These are phyloP conservation scores for Hortaea werneckii DNA, from an alignment of 2,329 filamentous ascomycete species.

Conservation along the genomic window DNA sequence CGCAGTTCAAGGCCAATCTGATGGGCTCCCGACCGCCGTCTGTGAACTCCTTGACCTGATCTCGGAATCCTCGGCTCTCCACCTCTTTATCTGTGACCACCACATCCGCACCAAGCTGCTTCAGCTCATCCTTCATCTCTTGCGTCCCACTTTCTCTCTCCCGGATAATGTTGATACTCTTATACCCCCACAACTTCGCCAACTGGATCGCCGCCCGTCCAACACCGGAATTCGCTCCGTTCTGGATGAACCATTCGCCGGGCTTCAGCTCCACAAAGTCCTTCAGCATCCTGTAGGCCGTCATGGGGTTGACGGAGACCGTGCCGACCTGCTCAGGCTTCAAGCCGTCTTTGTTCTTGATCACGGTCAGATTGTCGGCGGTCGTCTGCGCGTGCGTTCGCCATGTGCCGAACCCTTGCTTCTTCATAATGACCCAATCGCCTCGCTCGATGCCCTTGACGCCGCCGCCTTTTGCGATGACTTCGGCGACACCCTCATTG, in stretches of 20 bases:
- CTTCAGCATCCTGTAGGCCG: slow-evolving; percentile 84
- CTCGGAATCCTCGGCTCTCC: slow-evolving; percentile 52
- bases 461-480: slow-evolving; percentile 57
- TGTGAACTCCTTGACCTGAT: slow-evolving; percentile 55
- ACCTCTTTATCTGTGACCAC: slow-evolving; percentile 54
- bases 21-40: slow-evolving; percentile 61
- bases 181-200: slow-evolving; percentile 72
- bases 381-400: slow-evolving; percentile 71
- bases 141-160: slow-evolving; percentile 61
- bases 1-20: slow-evolving; percentile 79
- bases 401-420: slow-evolving; percentile 84
- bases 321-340: slow-evolving; percentile 73
- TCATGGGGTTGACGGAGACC: slow-evolving; percentile 85
- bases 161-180: slow-evolving; percentile 82
- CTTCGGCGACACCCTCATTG: slow-evolving; percentile 90
- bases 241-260: slow-evolving; percentile 95
- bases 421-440: slow-evolving; percentile 88
- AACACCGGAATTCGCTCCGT: slow-evolving; percentile 90
- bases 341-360: slow-evolving; percentile 61
- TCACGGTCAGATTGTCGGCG: slow-evolving; percentile 52
- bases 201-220: slow-evolving; percentile 87
- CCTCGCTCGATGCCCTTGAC: slow-evolving; percentile 57
- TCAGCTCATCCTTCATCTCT: slow-evolving; percentile 50
- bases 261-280: slow-evolving; percentile 59
- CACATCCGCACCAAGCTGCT: slow-evolving; percentile 50